Evolutionary conservation across 2,329 filamentous ascomycete species (phyloP), one percentile per base, ranked within the genome.

Genomic region (Trichoderma citrinoviride): DNA sequence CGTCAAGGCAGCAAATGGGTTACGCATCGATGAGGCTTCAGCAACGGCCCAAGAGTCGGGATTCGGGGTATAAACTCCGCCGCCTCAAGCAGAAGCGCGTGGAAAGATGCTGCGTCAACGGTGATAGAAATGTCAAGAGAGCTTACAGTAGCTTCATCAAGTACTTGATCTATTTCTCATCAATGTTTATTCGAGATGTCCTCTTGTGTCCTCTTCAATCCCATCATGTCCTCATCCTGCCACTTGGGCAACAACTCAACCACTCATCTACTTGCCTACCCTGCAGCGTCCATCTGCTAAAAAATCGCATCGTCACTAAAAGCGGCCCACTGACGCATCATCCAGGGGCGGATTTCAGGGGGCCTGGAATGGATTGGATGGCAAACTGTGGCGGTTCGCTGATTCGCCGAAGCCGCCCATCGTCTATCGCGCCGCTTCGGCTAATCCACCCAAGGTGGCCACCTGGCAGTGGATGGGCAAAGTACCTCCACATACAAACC

Each of bases 321-420:
- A 23, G 10, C 21, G 63, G 44, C 27, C 63, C 56, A 55, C 63
- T 55, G 49, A 61, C 63, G 56, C 63, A 65, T 43, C 49, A 47
- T 55, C 56, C 63, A 65, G 63, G 63, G 63, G 63, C 40, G 15
- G 41, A 53, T 60, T 65, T 65, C 63, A 65, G 63, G 63, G 63
- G 63, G 43, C 55, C 50, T 37, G 50, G 56, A 60, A 65, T 65
- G 62, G 33, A 37, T 37, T 37, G 33, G 33, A 37, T 65, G 62
- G 62, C 62, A 47, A 65, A 53, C n/a, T 65, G 55, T 17, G n/a
- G 15, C 15, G 43, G 23, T 14, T 33, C 23, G 49, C 29, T 27
- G 29, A 52, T 52, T 52, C 25, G 49, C 27, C 8, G 27, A 25
- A 29, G 29, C 27, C 29, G 27, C 19, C 33, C 21, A 21, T 56